A percentile compares a stretch with the other conserved stretches of the same genome.
Evolutionary conservation across 768 basidiomycete genomes (phyloP).

Genomic region (Mycena vulgaris): DNA sequence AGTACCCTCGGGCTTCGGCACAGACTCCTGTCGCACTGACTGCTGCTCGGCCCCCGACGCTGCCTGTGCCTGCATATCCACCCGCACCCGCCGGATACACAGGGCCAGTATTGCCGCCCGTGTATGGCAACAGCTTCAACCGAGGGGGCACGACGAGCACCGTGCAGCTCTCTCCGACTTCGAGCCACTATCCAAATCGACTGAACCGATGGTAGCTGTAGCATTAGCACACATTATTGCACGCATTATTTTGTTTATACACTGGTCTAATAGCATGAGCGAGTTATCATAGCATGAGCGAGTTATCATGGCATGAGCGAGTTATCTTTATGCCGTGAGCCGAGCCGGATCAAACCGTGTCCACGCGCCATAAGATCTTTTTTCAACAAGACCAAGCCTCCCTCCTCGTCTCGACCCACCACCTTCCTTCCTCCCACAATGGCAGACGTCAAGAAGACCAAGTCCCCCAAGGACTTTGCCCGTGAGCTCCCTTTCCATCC

Average conservation of each 20-base stretch:
- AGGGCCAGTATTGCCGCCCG: conserved; percentile 22
- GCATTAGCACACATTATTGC: not conserved
- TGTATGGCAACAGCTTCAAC: conserved; percentile 13
- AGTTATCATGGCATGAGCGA: no score
- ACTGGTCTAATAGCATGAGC: not conserved
- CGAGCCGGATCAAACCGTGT: conserved; percentile 26
- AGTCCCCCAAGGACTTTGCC: conserved; percentile 93
- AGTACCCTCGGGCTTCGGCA: conserved; percentile 2
- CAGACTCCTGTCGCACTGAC: conserved; percentile 14
- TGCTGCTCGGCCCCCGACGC: conserved; percentile 15
- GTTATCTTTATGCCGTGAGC: not conserved
- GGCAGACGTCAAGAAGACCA: conserved; percentile 88
- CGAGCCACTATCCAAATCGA: conserved; percentile 28
- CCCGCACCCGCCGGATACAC: conserved; percentile 15
- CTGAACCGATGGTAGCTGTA: conserved; percentile 29
- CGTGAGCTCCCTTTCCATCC: conserved; percentile 8
- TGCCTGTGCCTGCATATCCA: not conserved
- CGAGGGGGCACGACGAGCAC: conserved; percentile 3
- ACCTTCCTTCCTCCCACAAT: conserved; percentile 77
- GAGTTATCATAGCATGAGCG: no score
- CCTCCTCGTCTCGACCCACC: conserved; percentile 54
- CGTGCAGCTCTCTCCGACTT: conserved; percentile 14
- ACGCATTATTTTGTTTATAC: conserved; percentile 18
- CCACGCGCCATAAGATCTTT: conserved; percentile 48
- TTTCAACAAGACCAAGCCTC: conserved; percentile 48